Conservation (phyloP, 176 grass and related monocot species). For the Zea luxurians region DNA sequence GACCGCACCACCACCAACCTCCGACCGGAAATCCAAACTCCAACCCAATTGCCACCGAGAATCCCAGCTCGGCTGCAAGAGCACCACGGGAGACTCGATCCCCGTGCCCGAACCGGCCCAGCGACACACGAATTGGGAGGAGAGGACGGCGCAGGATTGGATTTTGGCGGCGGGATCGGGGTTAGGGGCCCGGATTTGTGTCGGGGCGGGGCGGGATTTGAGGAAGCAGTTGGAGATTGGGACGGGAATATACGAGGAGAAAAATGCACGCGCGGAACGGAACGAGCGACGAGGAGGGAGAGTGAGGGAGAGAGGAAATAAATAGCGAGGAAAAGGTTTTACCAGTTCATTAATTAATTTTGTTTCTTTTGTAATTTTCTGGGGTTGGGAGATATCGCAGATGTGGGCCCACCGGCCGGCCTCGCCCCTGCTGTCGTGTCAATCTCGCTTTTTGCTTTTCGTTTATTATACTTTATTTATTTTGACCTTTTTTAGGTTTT, state of each 20-base stretch:
- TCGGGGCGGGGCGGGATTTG: constrained; percentile 39
- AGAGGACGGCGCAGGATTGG: constrained; percentile 9
- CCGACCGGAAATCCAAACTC: background rate
- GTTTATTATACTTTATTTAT: background rate
- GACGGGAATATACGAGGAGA: constrained; percentile 55
- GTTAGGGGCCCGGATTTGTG: constrained; percentile 24
- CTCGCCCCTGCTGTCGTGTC: background rate
- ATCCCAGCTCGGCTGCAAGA: constrained; percentile 32
- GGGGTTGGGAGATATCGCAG: background rate
- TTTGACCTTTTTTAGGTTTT: background rate
- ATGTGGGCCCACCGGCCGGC: constrained; percentile 21
- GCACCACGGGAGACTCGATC: constrained; percentile 17
- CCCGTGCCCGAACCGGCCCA: constrained; percentile 21
- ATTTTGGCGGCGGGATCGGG: constrained; percentile 35
- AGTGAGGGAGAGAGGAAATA: constrained; percentile 31
- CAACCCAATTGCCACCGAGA: constrained; percentile 9
- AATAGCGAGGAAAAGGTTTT: constrained; percentile 21
- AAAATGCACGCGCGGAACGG: constrained; percentile 13
- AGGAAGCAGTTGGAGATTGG: constrained; percentile 41
- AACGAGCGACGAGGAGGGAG: background rate
- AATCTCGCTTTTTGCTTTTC: background rate
- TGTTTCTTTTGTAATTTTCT: background rate
- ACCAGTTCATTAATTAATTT: background rate
- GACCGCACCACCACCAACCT: background rate
- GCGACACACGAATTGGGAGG: constrained; percentile 12